Evolutionary conservation across 148 eudicot genomes (phyloP).

Genomic region (Cornus suecica): DNA sequence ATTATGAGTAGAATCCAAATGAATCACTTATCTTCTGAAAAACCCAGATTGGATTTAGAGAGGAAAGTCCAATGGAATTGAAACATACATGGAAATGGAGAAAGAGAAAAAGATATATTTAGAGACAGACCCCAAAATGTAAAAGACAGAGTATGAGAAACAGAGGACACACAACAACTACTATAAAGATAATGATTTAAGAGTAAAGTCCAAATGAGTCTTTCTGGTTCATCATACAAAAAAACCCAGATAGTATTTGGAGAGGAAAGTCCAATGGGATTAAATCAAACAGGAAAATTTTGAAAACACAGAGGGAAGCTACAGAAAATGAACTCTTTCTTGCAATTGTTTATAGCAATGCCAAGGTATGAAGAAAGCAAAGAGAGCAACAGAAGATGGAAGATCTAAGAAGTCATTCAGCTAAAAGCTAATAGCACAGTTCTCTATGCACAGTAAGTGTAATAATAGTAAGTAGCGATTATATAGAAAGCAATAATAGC

Average conservation of each 20-base stretch:
- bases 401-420: constrained; percentile 11
- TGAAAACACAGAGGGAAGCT: constrained; percentile 6
- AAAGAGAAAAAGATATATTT: not conserved
- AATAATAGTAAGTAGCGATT: constrained; percentile 18
- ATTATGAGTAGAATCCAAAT: constrained; percentile 11
- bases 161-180: not conserved
- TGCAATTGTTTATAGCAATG: constrained; percentile 27
- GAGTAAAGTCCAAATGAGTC: constrained; percentile 16
- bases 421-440: constrained; percentile 28
- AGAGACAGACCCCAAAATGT: not conserved
- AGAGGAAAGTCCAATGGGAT: not conserved
- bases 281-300: not conserved
- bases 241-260: not conserved
- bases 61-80: not conserved
- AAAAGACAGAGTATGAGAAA: not conserved
- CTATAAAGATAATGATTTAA: not conserved
- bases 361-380: constrained; percentile 21
- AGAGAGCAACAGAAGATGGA: constrained; percentile 17
- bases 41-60: not conserved
- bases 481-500: constrained; percentile 12
- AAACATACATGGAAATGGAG: not conserved
- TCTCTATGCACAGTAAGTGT: constrained; percentile 20
- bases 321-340: constrained; percentile 2
- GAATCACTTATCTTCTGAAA: constrained; percentile 3
- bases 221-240: not conserved